phyloP scores from a whole-genome alignment of 2,329 filamentous ascomycete species.

The Epichloe uncinata region DNA sequence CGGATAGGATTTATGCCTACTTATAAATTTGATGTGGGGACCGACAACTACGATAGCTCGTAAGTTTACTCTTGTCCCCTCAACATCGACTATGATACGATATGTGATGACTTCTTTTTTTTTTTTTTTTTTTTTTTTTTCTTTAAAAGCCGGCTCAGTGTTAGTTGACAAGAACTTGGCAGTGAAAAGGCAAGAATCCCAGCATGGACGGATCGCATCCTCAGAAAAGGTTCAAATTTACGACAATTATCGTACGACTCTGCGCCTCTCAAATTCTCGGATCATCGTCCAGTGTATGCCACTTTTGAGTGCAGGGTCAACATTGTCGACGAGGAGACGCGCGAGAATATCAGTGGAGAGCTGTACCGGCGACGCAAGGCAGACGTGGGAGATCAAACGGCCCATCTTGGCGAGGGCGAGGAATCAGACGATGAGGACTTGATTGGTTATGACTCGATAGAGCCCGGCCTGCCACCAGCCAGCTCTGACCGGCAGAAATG shows the following conservation, averaged over 20 bases:
- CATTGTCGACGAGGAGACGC: conserved; percentile 61
- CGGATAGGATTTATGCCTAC: conserved; percentile 82
- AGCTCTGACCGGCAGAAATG: conserved; percentile 57
- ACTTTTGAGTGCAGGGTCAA: conserved; percentile 74
- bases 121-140: no score
- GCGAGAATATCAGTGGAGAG: conserved; percentile 57
- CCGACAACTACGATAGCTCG: conserved; percentile 84
- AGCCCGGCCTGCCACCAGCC: conserved; percentile 58
- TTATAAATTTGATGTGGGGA: conserved; percentile 88
- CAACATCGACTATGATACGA: background rate
- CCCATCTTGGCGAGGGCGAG: conserved; percentile 35
- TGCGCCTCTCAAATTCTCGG: conserved; percentile 76
- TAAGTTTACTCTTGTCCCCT: conserved; percentile 27
- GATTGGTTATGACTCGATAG: conserved; percentile 68
- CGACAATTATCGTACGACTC: conserved; percentile 72
- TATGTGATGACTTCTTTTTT: no score
- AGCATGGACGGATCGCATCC: conserved; percentile 90
- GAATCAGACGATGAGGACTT: conserved; percentile 67
- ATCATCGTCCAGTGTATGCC: conserved; percentile 91
- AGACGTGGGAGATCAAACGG: conserved; percentile 48
- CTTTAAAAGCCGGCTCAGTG: background rate
- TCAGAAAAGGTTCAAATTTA: conserved; percentile 74
- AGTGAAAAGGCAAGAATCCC: conserved; percentile 92
- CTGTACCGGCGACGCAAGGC: conserved; percentile 59
- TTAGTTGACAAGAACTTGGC: background rate